phyloP scores from a whole-genome alignment of 768 basidiomycete genomes.

The Rhodosporidiobolus sp. region DNA sequence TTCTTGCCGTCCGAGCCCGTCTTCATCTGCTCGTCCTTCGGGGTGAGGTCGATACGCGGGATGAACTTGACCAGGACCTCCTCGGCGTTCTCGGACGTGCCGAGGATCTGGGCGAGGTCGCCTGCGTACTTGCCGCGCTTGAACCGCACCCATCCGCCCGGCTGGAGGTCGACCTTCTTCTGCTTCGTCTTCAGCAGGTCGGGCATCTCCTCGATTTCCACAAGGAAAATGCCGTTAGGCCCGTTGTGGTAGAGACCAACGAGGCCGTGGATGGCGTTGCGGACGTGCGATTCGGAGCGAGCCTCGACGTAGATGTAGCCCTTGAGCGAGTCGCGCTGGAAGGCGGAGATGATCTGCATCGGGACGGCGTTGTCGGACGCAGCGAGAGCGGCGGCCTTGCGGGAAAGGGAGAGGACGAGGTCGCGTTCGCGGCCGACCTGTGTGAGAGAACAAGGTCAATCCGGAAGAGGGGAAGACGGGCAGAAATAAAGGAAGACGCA shows the following conservation, averaged over 20 bases:
- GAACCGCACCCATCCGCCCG: slow-evolving; percentile 92
- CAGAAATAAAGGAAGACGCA: slow-evolving; percentile 48
- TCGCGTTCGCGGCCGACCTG: slow-evolving; percentile 90
- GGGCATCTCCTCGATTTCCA: slow-evolving; percentile 97
- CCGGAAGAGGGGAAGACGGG: background rate
- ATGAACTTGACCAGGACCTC: slow-evolving; percentile 89
- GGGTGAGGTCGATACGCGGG: slow-evolving; percentile 95
- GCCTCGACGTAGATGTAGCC: slow-evolving; percentile 98
- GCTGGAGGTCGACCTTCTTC: slow-evolving; percentile 75
- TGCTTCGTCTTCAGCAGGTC: slow-evolving; percentile 93
- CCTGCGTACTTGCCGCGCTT: slow-evolving; percentile 89
- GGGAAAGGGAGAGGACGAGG: slow-evolving; percentile 88
- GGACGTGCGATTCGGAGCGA: slow-evolving; percentile 77
- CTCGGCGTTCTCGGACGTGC: slow-evolving; percentile 87
- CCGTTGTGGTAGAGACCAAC: slow-evolving; percentile 75
- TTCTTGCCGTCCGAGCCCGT: slow-evolving; percentile 64
- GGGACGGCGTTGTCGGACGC: slow-evolving; percentile 73
- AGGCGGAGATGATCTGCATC: slow-evolving; percentile 84
- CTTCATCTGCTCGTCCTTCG: slow-evolving; percentile 54
- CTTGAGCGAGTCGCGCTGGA: slow-evolving; percentile 89
- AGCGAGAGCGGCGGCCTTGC: slow-evolving; percentile 70
- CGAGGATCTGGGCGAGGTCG: slow-evolving; percentile 92
- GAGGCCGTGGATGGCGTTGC: slow-evolving; percentile 78
- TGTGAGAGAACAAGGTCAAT: background rate
- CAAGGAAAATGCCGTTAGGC: slow-evolving; percentile 69